Evolutionary conservation across 805 yeast genomes (phyloP).

Genomic region (Spathaspora arborariae): DNA sequence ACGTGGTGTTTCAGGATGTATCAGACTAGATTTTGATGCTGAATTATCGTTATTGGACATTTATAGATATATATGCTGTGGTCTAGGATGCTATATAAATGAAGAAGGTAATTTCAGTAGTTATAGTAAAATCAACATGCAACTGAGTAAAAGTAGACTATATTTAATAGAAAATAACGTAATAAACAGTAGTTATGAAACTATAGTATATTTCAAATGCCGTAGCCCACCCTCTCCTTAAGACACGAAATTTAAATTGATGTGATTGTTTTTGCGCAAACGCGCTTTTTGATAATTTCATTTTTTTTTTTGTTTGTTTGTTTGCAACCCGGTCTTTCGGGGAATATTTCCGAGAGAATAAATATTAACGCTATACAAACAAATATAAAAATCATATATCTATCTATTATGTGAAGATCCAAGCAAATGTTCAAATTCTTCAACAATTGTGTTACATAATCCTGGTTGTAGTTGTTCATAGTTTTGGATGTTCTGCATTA

Average conservation of each 20-base stretch:
- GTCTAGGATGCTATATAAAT: neutral
- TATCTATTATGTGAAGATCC: neutral
- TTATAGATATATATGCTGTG: neutral
- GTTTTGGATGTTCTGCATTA: slow-evolving; percentile 37
- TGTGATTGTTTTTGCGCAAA: neutral
- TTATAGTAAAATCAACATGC: neutral
- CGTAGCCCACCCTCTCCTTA: neutral
- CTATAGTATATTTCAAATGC: neutral
- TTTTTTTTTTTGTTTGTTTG: neutral
- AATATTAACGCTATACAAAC: neutral
- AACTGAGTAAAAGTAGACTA: neutral
- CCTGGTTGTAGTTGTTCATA: slow-evolving; percentile 60
- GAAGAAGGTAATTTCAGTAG: neutral
- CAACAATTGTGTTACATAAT: slow-evolving; percentile 59
- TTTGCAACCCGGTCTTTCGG: neutral
- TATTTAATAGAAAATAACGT: neutral
- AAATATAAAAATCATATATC: neutral
- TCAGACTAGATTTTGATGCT: neutral
- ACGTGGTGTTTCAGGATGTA: slow-evolving; percentile 11
- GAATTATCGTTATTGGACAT: neutral
- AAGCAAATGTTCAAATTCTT: slow-evolving; percentile 42
- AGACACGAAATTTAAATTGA: neutral
- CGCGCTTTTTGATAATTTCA: neutral
- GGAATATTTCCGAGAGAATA: neutral
- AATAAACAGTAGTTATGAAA: neutral